These are phyloP conservation scores for Phialocephala subalpina DNA, from an alignment of 2,329 filamentous ascomycete genomes.

Conservation along the genomic window DNA sequence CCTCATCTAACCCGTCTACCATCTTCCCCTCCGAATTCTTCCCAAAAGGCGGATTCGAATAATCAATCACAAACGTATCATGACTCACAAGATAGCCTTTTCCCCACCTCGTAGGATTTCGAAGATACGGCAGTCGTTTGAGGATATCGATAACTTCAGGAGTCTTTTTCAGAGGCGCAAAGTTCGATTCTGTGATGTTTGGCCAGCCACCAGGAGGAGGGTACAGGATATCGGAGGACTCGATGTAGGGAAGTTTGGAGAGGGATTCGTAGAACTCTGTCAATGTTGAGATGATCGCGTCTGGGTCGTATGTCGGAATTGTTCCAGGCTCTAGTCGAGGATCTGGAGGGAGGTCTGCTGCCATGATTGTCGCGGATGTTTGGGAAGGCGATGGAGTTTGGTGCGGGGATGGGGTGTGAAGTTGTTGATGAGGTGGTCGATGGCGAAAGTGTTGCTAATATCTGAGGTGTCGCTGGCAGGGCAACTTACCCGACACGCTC, in stretches of 20 bases:
- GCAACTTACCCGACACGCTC: no score
- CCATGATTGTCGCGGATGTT: neutral
- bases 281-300: neutral
- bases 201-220: constrained; percentile 5
- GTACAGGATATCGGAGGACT: constrained; percentile 1
- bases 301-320: neutral
- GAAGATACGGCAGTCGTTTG: constrained; percentile 1
- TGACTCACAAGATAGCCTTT: neutral
- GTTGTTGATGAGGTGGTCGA: no score
- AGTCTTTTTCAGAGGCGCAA: neutral
- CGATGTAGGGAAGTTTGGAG: constrained; percentile 5
- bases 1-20: neutral
- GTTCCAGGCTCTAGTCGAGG: neutral
- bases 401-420: no score
- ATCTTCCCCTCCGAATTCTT: no score
- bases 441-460: no score
- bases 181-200: constrained; percentile 8
- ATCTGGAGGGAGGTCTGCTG: neutral
- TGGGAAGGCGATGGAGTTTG: no score
- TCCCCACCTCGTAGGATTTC: neutral
- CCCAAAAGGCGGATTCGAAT: neutral
- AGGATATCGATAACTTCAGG: neutral
- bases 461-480: no score
- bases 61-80: neutral
- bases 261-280: constrained; percentile 4